Evolutionary conservation across 352 stramenopile genomes (phyloP).

Genomic region (Phytophthora macrochlamydospora): DNA sequence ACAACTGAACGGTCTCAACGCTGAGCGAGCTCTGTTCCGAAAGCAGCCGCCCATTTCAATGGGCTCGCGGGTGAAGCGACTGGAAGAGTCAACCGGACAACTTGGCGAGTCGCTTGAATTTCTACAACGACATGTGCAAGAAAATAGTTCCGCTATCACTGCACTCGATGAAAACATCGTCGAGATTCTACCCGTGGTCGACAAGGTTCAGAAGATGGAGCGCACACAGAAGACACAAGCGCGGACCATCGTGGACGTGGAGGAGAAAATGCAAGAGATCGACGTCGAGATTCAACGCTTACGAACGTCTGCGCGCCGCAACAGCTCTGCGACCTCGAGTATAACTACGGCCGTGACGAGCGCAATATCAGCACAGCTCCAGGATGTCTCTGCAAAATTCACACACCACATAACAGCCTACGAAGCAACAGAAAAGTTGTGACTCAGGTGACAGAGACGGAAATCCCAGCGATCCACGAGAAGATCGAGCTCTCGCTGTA

Average conservation of each 20-base stretch:
- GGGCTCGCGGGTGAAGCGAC: slow-evolving; percentile 56
- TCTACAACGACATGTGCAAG: slow-evolving; percentile 46
- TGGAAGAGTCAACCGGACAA: slow-evolving; percentile 57
- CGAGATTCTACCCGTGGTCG: slow-evolving; percentile 42
- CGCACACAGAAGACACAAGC: slow-evolving; percentile 45
- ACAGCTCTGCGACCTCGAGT: slow-evolving; percentile 35
- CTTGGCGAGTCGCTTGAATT: slow-evolving; percentile 59
- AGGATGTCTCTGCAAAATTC: slow-evolving; percentile 46
- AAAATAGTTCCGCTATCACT: slow-evolving; percentile 44
- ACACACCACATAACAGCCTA: slow-evolving; percentile 30
- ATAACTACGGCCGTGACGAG: slow-evolving; percentile 27
- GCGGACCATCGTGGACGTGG: slow-evolving; percentile 50
- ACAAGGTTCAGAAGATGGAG: slow-evolving; percentile 49
- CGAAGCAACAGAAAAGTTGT: slow-evolving; percentile 38
- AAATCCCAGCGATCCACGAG: slow-evolving; percentile 45
- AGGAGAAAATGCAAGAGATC: slow-evolving; percentile 62
- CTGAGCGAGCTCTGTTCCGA: slow-evolving; percentile 59
- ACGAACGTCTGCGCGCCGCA: slow-evolving; percentile 41
- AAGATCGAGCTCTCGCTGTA: slow-evolving; percentile 49
- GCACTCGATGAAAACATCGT: slow-evolving; percentile 40
- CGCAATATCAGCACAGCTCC: slow-evolving; percentile 36
- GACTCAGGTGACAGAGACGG: slow-evolving; percentile 35
- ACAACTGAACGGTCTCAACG: slow-evolving; percentile 51
- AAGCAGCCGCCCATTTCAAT: slow-evolving; percentile 64
- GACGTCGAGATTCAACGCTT: slow-evolving; percentile 62